Conservation (phyloP, 345 rosid species). For the Cardamine chenopodiifolia region DNA sequence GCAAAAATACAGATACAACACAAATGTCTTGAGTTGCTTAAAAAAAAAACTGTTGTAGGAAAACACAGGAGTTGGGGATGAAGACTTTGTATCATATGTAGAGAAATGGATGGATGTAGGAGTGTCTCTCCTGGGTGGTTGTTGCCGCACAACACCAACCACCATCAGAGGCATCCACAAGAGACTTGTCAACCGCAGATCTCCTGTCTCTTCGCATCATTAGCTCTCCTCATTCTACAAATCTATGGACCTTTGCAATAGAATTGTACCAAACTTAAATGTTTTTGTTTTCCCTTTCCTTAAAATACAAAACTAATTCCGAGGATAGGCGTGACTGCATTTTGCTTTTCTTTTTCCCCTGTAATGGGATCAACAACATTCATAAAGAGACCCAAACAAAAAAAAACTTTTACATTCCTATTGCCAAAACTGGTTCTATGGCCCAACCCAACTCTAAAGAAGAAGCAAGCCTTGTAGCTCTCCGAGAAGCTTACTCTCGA, state of each 20-base stretch:
- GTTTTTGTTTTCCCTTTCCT: neutral
- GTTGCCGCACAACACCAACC: conserved; percentile 70
- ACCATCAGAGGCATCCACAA: conserved; percentile 64
- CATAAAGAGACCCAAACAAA: too few relatives aligned
- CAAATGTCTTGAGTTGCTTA: neutral
- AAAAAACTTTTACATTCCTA: neutral
- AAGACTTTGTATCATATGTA: conserved; percentile 71
- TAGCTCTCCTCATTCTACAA: conserved; percentile 2
- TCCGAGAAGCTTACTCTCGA: too few relatives aligned
- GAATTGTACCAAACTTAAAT: conserved; percentile 11
- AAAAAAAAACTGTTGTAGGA: conserved; percentile 49
- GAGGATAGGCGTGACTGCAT: neutral
- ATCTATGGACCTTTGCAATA: neutral
- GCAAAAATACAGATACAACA: neutral
- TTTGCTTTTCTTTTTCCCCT: neutral
- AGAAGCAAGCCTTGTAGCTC: too few relatives aligned
- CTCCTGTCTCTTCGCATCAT: neutral
- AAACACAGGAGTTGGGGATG: conserved; percentile 71
- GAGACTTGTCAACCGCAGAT: conserved; percentile 48
- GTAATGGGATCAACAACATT: neutral
- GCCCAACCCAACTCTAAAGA: neutral
- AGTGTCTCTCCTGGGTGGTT: conserved; percentile 73
- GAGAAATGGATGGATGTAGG: conserved; percentile 69
- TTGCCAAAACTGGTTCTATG: neutral
- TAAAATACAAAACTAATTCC: neutral